These are phyloP conservation scores for Metschnikowia lunata DNA, from an alignment of 805 yeast genomes.

Conservation along the genomic window DNA sequence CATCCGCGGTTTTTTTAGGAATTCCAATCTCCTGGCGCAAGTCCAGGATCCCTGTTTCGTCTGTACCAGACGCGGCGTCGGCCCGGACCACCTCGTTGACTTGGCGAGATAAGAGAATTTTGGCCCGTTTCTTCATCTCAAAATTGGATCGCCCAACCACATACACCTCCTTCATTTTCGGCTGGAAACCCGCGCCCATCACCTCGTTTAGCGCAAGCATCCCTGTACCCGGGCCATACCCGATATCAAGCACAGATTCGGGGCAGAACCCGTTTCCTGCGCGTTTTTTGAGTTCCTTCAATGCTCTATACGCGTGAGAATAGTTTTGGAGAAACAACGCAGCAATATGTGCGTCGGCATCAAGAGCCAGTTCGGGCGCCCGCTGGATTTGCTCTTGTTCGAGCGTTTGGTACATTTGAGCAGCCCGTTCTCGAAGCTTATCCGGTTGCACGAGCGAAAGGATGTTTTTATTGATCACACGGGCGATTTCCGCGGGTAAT, in stretches of 20 bases:
- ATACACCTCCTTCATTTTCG: slow-evolving; percentile 64
- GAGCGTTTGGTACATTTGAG: slow-evolving; percentile 48
- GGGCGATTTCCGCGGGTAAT: slow-evolving; percentile 54
- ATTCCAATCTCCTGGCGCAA: slow-evolving; percentile 9
- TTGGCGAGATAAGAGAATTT: slow-evolving; percentile 69
- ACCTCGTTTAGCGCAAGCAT: slow-evolving; percentile 82
- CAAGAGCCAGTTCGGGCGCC: slow-evolving; percentile 39
- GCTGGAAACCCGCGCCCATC: slow-evolving; percentile 60
- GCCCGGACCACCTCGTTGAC: slow-evolving; percentile 33
- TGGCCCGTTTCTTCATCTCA: slow-evolving; percentile 79
- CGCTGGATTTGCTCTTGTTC: slow-evolving; percentile 51
- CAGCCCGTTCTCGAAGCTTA: slow-evolving; percentile 57
- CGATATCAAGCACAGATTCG: slow-evolving; percentile 64
- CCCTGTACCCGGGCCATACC: slow-evolving; percentile 91
- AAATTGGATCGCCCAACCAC: slow-evolving; percentile 53
- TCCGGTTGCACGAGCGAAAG: slow-evolving; percentile 58
- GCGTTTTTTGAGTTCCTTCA: slow-evolving; percentile 59
- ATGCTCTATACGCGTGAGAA: slow-evolving; percentile 60
- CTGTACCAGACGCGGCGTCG: neutral
- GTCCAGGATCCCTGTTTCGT: neutral
- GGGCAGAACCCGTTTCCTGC: slow-evolving; percentile 58
- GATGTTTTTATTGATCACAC: slow-evolving; percentile 61
- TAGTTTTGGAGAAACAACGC: slow-evolving; percentile 79
- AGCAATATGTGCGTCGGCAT: slow-evolving; percentile 77
- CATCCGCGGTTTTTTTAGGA: neutral